Percentiles rank a stretch among this genome's conserved stretches.
These are phyloP conservation scores for Orbilia oligospora DNA, from an alignment of 2,329 filamentous ascomycete genomes.

Conservation along the genomic window DNA sequence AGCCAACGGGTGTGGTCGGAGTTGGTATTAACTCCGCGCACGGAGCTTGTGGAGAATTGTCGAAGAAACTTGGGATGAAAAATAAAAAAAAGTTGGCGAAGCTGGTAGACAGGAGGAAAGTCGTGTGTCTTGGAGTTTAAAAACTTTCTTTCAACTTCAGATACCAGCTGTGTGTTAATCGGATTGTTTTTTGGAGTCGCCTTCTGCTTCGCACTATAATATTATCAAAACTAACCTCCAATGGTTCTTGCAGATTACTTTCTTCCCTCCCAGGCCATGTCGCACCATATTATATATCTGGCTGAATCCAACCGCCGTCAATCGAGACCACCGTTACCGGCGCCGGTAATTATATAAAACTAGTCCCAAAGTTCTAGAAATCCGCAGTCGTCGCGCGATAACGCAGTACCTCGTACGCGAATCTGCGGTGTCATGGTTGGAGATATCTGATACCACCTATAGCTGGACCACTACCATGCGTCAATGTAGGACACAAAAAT, in stretches of 20 bases:
- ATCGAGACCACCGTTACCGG: conserved; percentile 28
- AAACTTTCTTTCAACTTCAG: conserved; percentile 12
- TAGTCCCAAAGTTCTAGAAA: conserved; percentile 15
- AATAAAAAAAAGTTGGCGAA: conserved; percentile 8
- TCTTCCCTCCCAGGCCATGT: conserved; percentile 8
- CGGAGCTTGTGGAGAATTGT: neutral
- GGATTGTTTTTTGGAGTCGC: neutral
- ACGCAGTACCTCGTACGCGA: neutral
- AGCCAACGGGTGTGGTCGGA: conserved; percentile 15
- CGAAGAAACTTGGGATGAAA: conserved; percentile 17
- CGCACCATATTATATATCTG: conserved; percentile 13
- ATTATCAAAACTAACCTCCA: conserved; percentile 26
- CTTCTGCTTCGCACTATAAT: neutral
- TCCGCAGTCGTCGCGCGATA: neutral
- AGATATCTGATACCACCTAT: neutral
- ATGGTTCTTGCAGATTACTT: conserved; percentile 18
- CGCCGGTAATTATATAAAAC: conserved; percentile 13
- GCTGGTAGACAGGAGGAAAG: neutral
- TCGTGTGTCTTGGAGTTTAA: conserved; percentile 18
- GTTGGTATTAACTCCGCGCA: conserved; percentile 40
- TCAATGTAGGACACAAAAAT: no score
- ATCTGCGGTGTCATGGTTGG: neutral
- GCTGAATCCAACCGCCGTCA: conserved; percentile 13
- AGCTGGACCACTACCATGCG: no score
- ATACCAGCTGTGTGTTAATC: conserved; percentile 1